Percentiles rank a stretch among this genome's conserved stretches.
Evolutionary conservation across 2,329 filamentous ascomycete genomes (phyloP).

Genomic region (Cercospora sp.): DNA sequence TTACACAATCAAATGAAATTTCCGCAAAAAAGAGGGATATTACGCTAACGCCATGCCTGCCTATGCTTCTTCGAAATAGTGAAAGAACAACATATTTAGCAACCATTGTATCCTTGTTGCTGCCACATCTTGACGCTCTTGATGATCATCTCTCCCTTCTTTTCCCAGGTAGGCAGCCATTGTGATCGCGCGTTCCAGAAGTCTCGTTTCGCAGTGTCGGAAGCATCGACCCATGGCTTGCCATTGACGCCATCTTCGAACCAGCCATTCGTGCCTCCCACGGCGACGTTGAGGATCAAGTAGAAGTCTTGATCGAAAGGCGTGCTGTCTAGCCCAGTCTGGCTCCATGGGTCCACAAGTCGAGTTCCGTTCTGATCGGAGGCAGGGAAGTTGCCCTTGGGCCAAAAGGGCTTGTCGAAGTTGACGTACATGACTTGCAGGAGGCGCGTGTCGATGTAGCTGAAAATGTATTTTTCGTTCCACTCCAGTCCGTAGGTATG

Average conservation of each 20-base stretch:
- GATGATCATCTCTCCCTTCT: conserved; percentile 44
- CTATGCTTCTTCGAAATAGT: not conserved
- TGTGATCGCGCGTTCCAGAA: conserved; percentile 64
- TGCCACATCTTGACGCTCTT: conserved; percentile 51
- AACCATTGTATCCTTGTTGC: conserved; percentile 52
- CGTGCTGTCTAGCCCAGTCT: conserved; percentile 41
- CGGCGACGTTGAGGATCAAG: conserved; percentile 45
- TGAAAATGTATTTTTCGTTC: conserved; percentile 86
- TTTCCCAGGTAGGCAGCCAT: conserved; percentile 43
- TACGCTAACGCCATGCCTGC: conserved; percentile 12
- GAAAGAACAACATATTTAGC: conserved; percentile 30
- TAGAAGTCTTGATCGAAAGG: conserved; percentile 48
- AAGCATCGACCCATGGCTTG: conserved; percentile 79
- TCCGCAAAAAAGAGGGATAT: conserved; percentile 7
- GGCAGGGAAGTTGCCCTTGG: conserved; percentile 42
- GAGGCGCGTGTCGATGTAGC: conserved; percentile 77
- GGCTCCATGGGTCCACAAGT: conserved; percentile 42
- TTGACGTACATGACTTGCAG: conserved; percentile 77
- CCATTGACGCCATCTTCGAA: conserved; percentile 69
- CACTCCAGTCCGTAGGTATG: conserved; percentile 83
- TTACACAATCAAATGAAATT: conserved; percentile 1
- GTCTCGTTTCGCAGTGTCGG: conserved; percentile 66
- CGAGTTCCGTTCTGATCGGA: conserved; percentile 40
- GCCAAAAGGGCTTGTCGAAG: conserved; percentile 44
- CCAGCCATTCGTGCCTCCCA: conserved; percentile 61